A percentile compares a stretch with the other conserved stretches of the same genome.
Conservation (phyloP, 2,329 filamentous ascomycete genomes). For the Stachybotrys chartarum region DNA sequence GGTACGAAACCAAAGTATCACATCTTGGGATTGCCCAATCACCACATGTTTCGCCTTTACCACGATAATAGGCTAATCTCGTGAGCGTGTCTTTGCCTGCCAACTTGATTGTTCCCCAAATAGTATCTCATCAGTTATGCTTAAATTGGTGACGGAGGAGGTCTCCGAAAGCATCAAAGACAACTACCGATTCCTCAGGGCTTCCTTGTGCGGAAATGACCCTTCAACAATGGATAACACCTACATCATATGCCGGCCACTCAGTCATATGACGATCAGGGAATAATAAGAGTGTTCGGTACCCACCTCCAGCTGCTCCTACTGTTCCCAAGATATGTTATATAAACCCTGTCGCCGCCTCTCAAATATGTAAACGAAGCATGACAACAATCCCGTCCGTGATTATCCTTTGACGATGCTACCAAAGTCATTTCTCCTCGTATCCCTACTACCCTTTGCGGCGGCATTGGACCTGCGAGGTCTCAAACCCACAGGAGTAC, state of each 20-base stretch:
- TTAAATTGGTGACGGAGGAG: not conserved
- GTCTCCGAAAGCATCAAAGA: not conserved
- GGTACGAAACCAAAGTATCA: too few species aligned
- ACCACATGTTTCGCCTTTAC: too few species aligned
- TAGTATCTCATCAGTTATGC: not conserved
- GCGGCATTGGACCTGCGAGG: not conserved
- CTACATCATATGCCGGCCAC: too few species aligned
- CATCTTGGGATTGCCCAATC: too few species aligned
- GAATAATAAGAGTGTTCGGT: too few species aligned
- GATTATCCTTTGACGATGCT: not conserved
- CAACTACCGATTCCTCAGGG: not conserved
- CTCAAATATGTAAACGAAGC: not conserved
- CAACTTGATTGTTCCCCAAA: not conserved
- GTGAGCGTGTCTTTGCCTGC: too few species aligned
- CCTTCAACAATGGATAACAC: too few species aligned
- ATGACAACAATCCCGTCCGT: not conserved
- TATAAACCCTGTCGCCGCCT: not conserved
- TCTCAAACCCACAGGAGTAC: not conserved
- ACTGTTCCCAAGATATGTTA: too few species aligned
- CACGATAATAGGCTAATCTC: too few species aligned
- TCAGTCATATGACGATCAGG: too few species aligned
- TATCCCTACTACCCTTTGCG: not conserved
- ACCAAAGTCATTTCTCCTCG: not conserved
- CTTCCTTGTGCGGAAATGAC: too few species aligned
- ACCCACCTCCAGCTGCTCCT: too few species aligned